A percentile compares a stretch with the other conserved stretches of the same genome.
Evolutionary conservation across 2,329 filamentous ascomycete genomes (phyloP).

Genomic region (Ceratocystis papillata): DNA sequence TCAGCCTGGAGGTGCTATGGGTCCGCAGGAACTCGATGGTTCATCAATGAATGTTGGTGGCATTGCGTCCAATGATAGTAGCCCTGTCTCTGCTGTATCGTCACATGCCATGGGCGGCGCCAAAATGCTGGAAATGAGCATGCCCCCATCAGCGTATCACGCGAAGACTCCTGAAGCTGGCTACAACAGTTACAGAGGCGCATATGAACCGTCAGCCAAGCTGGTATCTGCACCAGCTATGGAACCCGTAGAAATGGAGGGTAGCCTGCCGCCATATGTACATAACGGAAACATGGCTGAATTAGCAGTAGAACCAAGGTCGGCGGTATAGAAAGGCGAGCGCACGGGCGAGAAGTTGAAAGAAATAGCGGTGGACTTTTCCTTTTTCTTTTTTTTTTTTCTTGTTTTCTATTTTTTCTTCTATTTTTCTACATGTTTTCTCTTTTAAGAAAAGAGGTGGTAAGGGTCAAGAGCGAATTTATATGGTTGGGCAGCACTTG

Average conservation of each 20-base stretch:
- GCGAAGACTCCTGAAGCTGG: slow-evolving; percentile 14
- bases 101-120: neutral
- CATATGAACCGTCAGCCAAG: slow-evolving; percentile 21
- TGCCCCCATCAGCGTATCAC: slow-evolving; percentile 21
- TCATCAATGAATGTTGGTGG: neutral
- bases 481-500: slow-evolving; percentile 15
- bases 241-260: slow-evolving; percentile 24
- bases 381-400: neutral
- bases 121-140: slow-evolving; percentile 20
- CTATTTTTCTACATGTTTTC: neutral
- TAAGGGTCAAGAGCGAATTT: neutral
- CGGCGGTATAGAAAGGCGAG: slow-evolving; percentile 4
- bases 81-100: neutral
- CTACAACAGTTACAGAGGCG: slow-evolving; percentile 21
- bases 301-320: slow-evolving; percentile 20
- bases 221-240: slow-evolving; percentile 22
- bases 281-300: slow-evolving; percentile 16
- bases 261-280: slow-evolving; percentile 21
- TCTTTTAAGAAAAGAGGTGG: slow-evolving; percentile 12
- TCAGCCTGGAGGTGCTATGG: slow-evolving; percentile 6
- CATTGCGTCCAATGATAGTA: neutral
- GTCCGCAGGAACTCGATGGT: slow-evolving; percentile 15
- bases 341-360: neutral
- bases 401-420: slow-evolving; percentile 9
- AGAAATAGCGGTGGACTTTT: neutral